These are phyloP conservation scores for Cladorrhinum samala DNA, from an alignment of 495 filamentous ascomycete genomes.

Conservation along the genomic window DNA sequence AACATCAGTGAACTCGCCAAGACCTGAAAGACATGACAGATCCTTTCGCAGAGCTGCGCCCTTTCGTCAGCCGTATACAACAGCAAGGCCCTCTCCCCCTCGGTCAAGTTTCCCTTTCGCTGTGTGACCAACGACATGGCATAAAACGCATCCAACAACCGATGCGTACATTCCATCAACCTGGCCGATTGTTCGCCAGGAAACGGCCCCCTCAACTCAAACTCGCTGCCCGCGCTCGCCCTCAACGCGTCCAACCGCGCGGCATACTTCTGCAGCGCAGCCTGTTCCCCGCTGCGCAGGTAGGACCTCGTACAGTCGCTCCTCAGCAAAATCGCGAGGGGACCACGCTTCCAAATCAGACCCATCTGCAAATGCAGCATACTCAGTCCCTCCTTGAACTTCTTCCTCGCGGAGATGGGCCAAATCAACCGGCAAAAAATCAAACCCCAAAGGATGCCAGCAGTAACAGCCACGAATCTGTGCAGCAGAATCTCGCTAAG, in stretches of 20 bases:
- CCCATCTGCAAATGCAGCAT: constrained; percentile 89
- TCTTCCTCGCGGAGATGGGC: constrained; percentile 82
- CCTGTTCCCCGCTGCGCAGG: constrained; percentile 77
- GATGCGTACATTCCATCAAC: constrained; percentile 70
- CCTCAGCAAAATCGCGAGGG: constrained; percentile 62
- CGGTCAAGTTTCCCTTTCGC: constrained; percentile 68
- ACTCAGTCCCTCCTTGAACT: constrained; percentile 79
- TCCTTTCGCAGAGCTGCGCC: constrained; percentile 69
- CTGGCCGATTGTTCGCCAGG: constrained; percentile 59
- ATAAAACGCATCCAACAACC: constrained; percentile 86
- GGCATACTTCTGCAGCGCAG: constrained; percentile 54
- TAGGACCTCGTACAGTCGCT: constrained; percentile 54
- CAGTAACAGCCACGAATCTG: constrained; percentile 79
- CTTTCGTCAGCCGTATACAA: constrained; percentile 75
- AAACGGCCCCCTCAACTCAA: constrained; percentile 80
- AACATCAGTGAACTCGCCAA: constrained; percentile 88
- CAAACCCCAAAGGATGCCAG: constrained; percentile 86
- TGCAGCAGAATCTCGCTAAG: constrained; percentile 89
- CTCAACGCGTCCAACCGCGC: constrained; percentile 66
- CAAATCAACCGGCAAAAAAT: constrained; percentile 85
- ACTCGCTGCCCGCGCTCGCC: constrained; percentile 68
- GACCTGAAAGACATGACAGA: constrained; percentile 90
- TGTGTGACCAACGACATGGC: constrained; percentile 90
- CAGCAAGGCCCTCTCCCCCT: constrained; percentile 73
- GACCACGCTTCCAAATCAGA: constrained; percentile 96